Base-by-base conservation (phyloP, 495 filamentous ascomycete genomes). In the Penicillium pulvis region DNA sequence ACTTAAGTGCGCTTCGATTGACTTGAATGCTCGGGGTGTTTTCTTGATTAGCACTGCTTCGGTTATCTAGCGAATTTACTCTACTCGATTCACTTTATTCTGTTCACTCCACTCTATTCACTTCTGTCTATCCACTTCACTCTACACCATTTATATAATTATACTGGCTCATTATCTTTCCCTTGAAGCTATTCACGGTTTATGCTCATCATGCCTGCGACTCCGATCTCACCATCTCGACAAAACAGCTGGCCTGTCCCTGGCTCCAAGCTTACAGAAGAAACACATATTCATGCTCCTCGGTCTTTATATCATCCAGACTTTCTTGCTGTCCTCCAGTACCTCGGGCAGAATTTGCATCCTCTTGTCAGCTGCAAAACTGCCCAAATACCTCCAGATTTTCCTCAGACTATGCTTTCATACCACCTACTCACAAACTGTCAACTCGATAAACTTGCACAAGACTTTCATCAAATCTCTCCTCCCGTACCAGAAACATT, bases 341-440 rank as follows among this genome's bases (percentile, higher is more conserved):
- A 75, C 62, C 55, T 82, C 55, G 46, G 70, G 30, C 62, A 62
- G 31, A 60, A 61, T 28, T 70, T 82, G 33, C 56, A 64, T 58
- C 72, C 74, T 51, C 67, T 83, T 53, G 58, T 81, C 66, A 67
- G 73, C 47, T 52, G 70, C 60, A 83, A 80, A 9, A 83, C 82
- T 0, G 88, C 87, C 48, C 61, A 69, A 10, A 56, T 83, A 0
- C 87, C 91, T 70, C 85, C 87, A 0, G 58, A 73, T 17, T 95
- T 90, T 74, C 91, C 91, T 0, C 55, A 33, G 0, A 88, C 82
- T 0, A 66, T 92, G 14, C 80, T 93, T 1, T 73, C 81, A 69
- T 92, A 86, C 78, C 89, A 88, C 76, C 83, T 94, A 24, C 82
- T 95, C 43, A 91, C 90, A 31, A 81, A 83, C 60, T 66, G 61